A percentile compares a stretch with the other conserved stretches of the same genome.
Conservation (phyloP, 768 basidiomycete genomes). For the Suillus alpinus region DNA sequence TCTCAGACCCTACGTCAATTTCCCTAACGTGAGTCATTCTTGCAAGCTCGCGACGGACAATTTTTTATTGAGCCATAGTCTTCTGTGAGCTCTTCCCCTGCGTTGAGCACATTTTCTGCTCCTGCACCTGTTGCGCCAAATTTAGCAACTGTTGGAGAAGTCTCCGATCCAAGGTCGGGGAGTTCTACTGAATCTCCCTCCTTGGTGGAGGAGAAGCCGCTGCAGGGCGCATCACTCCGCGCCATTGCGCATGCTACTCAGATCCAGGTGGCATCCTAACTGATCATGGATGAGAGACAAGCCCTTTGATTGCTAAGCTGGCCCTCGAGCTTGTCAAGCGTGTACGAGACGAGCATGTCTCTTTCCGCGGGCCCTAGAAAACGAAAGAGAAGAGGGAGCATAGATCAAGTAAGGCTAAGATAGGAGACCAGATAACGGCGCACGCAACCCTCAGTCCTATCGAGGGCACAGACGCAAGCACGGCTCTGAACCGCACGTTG, state of each 20-base stretch:
- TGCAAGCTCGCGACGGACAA: too few species aligned
- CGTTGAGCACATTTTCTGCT: slow-evolving; percentile 14
- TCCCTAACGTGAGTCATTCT: too few species aligned
- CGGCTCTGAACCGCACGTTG: slow-evolving; percentile 47
- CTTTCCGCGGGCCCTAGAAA: slow-evolving; percentile 35
- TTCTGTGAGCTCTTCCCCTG: slow-evolving; percentile 20
- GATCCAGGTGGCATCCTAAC: slow-evolving; percentile 73
- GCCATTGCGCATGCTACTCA: slow-evolving; percentile 79
- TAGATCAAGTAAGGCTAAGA: slow-evolving; percentile 26
- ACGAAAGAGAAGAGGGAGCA: slow-evolving; percentile 46
- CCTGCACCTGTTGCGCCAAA: slow-evolving; percentile 25
- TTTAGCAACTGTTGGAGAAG: slow-evolving; percentile 21
- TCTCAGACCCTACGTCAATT: too few species aligned
- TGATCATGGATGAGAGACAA: slow-evolving; percentile 65
- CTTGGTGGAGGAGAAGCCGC: slow-evolving; percentile 27
- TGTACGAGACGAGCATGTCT: slow-evolving; percentile 61
- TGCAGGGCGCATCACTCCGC: slow-evolving; percentile 65
- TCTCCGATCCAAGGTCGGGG: slow-evolving; percentile 21
- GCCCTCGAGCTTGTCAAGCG: slow-evolving; percentile 67
- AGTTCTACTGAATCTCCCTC: slow-evolving; percentile 28
- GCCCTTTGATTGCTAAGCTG: slow-evolving; percentile 55
- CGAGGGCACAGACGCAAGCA: slow-evolving; percentile 41
- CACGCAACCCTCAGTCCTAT: slow-evolving; percentile 43
- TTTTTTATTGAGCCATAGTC: not conserved
- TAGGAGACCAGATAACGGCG: slow-evolving; percentile 31